Percentiles rank a stretch among this genome's conserved stretches.
Conservation (phyloP, 23 red algal species). For the Agarophyton chilense region DNA sequence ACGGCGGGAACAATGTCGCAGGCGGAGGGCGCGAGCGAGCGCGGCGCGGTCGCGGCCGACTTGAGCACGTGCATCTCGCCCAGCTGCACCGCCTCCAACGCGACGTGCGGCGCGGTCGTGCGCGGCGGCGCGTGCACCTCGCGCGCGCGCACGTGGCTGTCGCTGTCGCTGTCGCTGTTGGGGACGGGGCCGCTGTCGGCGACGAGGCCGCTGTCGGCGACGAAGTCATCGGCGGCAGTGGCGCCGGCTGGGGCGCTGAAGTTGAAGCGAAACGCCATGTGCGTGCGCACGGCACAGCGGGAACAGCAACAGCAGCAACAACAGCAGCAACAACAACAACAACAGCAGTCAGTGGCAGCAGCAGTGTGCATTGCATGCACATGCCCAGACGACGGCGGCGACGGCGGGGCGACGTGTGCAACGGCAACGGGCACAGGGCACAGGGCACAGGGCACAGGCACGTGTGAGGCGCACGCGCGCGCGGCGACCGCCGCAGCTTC, state of each 20-base stretch:
- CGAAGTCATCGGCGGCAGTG: not conserved
- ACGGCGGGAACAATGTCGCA: slow-evolving; percentile 61
- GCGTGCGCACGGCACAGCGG: not conserved
- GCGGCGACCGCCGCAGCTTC: too few relatives aligned
- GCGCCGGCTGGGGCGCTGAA: not conserved
- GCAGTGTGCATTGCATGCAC: too few relatives aligned
- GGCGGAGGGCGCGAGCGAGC: slow-evolving; percentile 1
- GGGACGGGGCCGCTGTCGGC: not conserved
- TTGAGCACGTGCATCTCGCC: slow-evolving; percentile 21
- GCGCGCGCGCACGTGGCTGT: not conserved
- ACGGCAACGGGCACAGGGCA: too few relatives aligned
- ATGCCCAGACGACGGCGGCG: not conserved
- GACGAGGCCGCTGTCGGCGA: not conserved
- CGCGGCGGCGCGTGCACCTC: not conserved
- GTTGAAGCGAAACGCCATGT: not conserved
- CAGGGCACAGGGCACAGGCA: too few relatives aligned
- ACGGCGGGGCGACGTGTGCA: not conserved
- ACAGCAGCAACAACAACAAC: too few relatives aligned
- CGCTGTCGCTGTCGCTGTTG: not conserved
- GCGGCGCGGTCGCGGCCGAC: not conserved
- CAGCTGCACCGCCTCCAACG: not conserved
- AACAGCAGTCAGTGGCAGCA: too few relatives aligned
- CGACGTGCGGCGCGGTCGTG: not conserved
- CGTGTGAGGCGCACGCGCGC: not conserved
- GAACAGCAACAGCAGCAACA: not conserved